These are phyloP conservation scores for Leptographium radiaticola DNA, from an alignment of 2,329 filamentous ascomycete genomes.

Conservation along the genomic window DNA sequence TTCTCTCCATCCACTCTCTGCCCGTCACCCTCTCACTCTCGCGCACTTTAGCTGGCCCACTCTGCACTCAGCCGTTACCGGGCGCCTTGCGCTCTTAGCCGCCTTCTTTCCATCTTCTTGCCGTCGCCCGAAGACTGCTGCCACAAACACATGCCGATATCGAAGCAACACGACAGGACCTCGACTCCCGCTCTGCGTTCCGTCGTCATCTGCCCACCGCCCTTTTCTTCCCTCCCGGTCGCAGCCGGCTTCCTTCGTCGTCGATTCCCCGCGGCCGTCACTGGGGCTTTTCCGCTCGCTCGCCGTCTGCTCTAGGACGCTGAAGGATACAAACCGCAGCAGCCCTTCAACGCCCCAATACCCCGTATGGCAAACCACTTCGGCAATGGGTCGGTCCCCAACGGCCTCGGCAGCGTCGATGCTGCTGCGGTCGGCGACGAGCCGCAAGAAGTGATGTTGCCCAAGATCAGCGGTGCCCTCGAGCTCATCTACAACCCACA, in stretches of 20 bases:
- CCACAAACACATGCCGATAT: too few relatives aligned
- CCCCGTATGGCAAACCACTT: slow-evolving; percentile 5
- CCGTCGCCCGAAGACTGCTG: too few relatives aligned
- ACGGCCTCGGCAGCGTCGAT: slow-evolving; percentile 16
- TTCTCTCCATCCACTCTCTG: too few relatives aligned
- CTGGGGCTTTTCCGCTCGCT: not conserved
- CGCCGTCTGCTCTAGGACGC: too few relatives aligned
- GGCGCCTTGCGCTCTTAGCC: too few relatives aligned
- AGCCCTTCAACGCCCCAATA: not conserved
- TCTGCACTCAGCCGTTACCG: too few relatives aligned
- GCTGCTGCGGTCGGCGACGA: slow-evolving; percentile 3
- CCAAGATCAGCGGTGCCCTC: slow-evolving; percentile 70
- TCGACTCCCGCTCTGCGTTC: too few relatives aligned
- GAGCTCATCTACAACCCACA: slow-evolving; percentile 74
- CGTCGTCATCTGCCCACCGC: too few relatives aligned
- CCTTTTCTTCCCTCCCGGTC: not conserved
- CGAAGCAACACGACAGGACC: too few relatives aligned
- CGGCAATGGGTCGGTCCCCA: slow-evolving; percentile 9
- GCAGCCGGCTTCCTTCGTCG: not conserved
- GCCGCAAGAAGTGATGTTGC: slow-evolving; percentile 27
- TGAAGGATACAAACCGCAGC: not conserved
- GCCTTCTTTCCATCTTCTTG: too few relatives aligned
- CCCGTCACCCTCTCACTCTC: too few relatives aligned
- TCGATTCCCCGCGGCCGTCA: not conserved
- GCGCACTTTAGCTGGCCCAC: too few relatives aligned